Conservation (phyloP, 2,329 filamentous ascomycete species). For the Sporothrix brasiliensis region DNA sequence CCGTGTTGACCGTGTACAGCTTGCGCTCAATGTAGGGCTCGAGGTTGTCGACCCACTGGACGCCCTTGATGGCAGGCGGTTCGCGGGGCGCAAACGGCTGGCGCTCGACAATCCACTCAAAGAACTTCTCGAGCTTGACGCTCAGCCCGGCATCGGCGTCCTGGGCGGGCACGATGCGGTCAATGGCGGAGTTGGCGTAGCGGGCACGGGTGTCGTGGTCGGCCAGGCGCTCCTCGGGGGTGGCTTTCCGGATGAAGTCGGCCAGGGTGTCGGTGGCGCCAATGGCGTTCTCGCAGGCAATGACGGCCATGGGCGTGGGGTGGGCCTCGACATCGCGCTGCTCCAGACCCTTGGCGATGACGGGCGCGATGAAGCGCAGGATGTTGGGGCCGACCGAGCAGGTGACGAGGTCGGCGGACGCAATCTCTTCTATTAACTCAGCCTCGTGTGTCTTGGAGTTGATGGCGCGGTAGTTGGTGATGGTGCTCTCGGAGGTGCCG, state of each 20-base stretch:
- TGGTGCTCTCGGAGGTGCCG: conserved; percentile 76
- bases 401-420: conserved; percentile 85
- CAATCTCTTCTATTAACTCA: conserved; percentile 81
- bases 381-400: conserved; percentile 97
- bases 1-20: conserved; percentile 98
- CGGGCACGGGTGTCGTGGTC: conserved; percentile 74
- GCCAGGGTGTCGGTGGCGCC: conserved; percentile 88
- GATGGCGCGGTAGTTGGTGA: conserved; percentile 95
- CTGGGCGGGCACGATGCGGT: conserved; percentile 95
- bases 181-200: conserved; percentile 97
- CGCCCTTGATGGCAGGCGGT: conserved; percentile 76
- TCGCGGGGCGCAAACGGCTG: conserved; percentile 75
- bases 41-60: conserved; percentile 91
- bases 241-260: conserved; percentile 77
- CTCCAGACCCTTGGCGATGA: conserved; percentile 92
- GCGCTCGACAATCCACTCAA: conserved; percentile 95
- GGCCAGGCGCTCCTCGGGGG: conserved; percentile 66
- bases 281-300: conserved; percentile 98
- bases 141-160: conserved; percentile 77
- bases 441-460: conserved; percentile 87
- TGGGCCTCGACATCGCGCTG: conserved; percentile 62
- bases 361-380: conserved; percentile 92
- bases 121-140: conserved; percentile 97
- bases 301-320: conserved; percentile 76
- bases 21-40: conserved; percentile 98